A percentile compares a stretch with the other conserved stretches of the same genome.
These are phyloP conservation scores for Plasmodium yoelii DNA, from an alignment of 169 alveolate genomes.

Conservation along the genomic window DNA sequence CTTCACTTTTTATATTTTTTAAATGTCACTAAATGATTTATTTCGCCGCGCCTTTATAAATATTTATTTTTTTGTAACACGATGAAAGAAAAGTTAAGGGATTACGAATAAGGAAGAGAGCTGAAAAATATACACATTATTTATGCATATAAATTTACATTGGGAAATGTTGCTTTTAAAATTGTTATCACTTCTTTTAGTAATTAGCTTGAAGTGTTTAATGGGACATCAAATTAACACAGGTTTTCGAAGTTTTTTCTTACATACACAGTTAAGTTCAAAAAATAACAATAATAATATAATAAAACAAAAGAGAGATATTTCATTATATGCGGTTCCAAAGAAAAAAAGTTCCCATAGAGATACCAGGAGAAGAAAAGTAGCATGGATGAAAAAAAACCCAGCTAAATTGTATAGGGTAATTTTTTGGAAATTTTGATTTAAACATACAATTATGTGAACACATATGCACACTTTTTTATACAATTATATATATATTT, in stretches of 20 bases:
- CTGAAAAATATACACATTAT: not conserved
- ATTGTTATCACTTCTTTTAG: slow-evolving; percentile 18
- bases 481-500: not conserved
- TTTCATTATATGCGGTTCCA: slow-evolving; percentile 83
- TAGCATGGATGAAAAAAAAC: slow-evolving; percentile 88
- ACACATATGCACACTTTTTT: not conserved
- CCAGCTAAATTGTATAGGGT: slow-evolving; percentile 83
- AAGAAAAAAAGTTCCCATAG: slow-evolving; percentile 87
- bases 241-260: slow-evolving; percentile 29
- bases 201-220: slow-evolving; percentile 12
- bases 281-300: slow-evolving; percentile 7
- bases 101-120: slow-evolving; percentile 1
- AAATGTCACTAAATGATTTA: not conserved
- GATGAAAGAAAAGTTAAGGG: slow-evolving; percentile 4
- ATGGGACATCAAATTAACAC: slow-evolving; percentile 19
- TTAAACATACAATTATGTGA: not conserved
- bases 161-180: slow-evolving; percentile 45
- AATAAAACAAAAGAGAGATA: slow-evolving; percentile 22
- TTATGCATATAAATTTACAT: slow-evolving; percentile 19
- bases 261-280: slow-evolving; percentile 29
- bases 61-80: slow-evolving; percentile 13
- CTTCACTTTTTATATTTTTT: slow-evolving; percentile 11
- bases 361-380: slow-evolving; percentile 83
- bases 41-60: not conserved
- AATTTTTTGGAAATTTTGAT: slow-evolving; percentile 16